Conservation (phyloP, 2,329 filamentous ascomycete genomes). For the Scedosporium boydii region DNA sequence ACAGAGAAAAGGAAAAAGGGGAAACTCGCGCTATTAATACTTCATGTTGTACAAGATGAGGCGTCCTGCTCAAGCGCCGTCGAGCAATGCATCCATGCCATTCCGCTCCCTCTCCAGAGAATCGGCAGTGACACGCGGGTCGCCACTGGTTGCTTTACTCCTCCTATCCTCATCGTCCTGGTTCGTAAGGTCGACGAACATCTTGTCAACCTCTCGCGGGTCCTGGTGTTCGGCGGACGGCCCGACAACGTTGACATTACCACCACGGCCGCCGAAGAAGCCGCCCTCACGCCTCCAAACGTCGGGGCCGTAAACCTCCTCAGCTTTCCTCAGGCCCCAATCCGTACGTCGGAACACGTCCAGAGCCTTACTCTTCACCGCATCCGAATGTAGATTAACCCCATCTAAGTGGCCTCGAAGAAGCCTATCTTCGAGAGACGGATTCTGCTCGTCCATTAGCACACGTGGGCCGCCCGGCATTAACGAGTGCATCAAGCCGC, state of each 20-base stretch:
- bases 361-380: constrained; percentile 39
- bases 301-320: constrained; percentile 40
- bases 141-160: constrained; percentile 20
- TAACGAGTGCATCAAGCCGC: constrained; percentile 29
- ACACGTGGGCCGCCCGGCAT: constrained; percentile 32
- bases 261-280: neutral
- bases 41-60: neutral
- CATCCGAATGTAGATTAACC: constrained; percentile 33
- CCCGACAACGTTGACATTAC: neutral
- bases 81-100: constrained; percentile 34
- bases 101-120: constrained; percentile 36
- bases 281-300: constrained; percentile 29
- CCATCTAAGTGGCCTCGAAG: constrained; percentile 35
- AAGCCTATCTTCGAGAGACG: constrained; percentile 42
- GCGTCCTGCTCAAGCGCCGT: constrained; percentile 25
- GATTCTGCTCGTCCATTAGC: constrained; percentile 23
- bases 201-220: constrained; percentile 39
- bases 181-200: constrained; percentile 48
- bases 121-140: constrained; percentile 28
- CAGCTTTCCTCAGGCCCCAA: constrained; percentile 37
- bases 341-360: constrained; percentile 43
- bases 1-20: neutral
- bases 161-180: constrained; percentile 39
- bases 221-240: constrained; percentile 19
- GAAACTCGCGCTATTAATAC: neutral